phyloP scores from a whole-genome alignment of 805 yeast genomes.

The Yarrowia hollandica region DNA sequence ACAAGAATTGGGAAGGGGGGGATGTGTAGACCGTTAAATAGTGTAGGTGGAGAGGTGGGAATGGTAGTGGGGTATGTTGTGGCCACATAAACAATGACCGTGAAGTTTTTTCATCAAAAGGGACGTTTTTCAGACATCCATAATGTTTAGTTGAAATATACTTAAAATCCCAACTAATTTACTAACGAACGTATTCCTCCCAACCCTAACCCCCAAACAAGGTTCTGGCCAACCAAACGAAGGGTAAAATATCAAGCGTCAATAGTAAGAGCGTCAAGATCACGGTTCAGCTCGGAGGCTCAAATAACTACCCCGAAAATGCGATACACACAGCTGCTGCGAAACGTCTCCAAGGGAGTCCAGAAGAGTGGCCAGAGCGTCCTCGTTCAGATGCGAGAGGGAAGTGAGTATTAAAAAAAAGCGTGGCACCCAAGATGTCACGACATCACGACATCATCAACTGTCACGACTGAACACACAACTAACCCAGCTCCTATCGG shows the following conservation, averaged over 20 bases:
- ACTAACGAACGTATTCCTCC: not conserved
- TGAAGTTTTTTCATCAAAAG: no score
- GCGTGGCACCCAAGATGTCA: not conserved
- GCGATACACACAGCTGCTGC: conserved; percentile 29
- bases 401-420: not conserved
- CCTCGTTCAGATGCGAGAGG: conserved; percentile 29
- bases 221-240: conserved; percentile 28
- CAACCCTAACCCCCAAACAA: conserved; percentile 24
- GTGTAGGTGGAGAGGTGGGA: no score
- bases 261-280: conserved; percentile 18
- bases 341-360: conserved; percentile 28
- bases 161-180: not conserved
- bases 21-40: no score
- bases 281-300: conserved; percentile 21
- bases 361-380: conserved; percentile 30
- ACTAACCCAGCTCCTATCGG: conserved; percentile 63
- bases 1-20: no score
- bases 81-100: no score
- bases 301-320: not conserved
- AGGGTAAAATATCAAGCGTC: conserved; percentile 16
- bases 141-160: no score
- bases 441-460: not conserved
- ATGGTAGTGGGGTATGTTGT: no score
- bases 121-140: no score
- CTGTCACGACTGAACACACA: not conserved